Evolutionary conservation across 2,329 filamentous ascomycete species (phyloP).

Genomic region (Fusarium marasasianum): DNA sequence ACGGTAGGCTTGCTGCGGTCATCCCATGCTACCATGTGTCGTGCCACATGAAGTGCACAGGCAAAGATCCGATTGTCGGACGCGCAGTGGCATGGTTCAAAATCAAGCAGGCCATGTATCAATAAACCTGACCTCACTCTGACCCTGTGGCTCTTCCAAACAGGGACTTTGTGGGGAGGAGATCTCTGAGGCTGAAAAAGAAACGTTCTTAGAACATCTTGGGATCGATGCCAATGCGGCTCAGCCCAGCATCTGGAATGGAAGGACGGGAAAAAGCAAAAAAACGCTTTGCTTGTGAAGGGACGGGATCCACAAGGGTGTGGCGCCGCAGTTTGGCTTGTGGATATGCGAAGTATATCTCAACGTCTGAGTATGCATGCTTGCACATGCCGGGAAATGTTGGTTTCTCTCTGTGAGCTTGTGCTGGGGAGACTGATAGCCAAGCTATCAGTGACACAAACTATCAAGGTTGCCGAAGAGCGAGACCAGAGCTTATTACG

Average conservation of each 20-base stretch:
- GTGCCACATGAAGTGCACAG: conserved; percentile 35
- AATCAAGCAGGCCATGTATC: conserved; percentile 22
- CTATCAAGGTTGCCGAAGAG: neutral
- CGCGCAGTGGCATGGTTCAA: conserved; percentile 6
- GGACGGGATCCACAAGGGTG: conserved; percentile 37
- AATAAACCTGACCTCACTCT: conserved; percentile 6
- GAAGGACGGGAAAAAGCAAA: conserved; percentile 25
- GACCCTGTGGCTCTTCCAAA: neutral
- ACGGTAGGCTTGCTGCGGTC: conserved; percentile 32
- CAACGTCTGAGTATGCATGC: conserved; percentile 15
- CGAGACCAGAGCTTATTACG: neutral
- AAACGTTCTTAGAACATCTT: conserved; percentile 25
- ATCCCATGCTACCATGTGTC: conserved; percentile 39
- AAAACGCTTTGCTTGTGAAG: conserved; percentile 5
- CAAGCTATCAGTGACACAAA: neutral
- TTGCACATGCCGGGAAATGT: conserved; percentile 20
- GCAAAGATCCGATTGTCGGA: conserved; percentile 30
- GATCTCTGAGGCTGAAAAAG: conserved; percentile 41
- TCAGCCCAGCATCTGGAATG: conserved; percentile 37
- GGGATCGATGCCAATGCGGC: conserved; percentile 35
- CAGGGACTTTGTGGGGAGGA: conserved; percentile 21
- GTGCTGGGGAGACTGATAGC: neutral
- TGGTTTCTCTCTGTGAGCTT: neutral
- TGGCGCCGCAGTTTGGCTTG: conserved; percentile 33
- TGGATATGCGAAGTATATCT: conserved; percentile 29